phyloP scores from a whole-genome alignment of 495 filamentous ascomycete genomes.

The Penicillium fimorum region DNA sequence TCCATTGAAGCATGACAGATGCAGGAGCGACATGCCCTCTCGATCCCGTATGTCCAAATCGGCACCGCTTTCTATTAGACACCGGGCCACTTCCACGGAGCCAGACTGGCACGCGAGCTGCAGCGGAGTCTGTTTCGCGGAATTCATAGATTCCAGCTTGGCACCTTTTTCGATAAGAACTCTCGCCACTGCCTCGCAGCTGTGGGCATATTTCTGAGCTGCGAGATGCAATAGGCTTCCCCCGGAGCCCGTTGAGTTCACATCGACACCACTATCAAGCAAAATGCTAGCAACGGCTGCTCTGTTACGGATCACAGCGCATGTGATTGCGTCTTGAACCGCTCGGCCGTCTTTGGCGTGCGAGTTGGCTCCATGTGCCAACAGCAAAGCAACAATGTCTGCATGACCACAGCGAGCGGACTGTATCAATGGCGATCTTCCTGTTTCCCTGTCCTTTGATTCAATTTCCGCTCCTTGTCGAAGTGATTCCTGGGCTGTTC shows the following conservation, averaged over 20 bases:
- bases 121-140: neutral
- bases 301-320: neutral
- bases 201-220: neutral
- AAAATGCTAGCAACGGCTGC: neutral
- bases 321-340: neutral
- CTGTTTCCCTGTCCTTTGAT: neutral
- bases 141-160: neutral
- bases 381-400: neutral
- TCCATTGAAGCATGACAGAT: neutral
- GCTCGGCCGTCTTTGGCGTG: neutral
- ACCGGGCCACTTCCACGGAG: slow-evolving; percentile 3
- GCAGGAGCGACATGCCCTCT: neutral
- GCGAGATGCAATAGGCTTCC: neutral
- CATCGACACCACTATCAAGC: slow-evolving; percentile 1
- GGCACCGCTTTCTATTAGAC: slow-evolving; percentile 4
- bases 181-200: neutral
- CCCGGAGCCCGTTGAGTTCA: neutral
- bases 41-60: neutral
- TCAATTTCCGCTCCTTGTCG: slow-evolving; percentile 1
- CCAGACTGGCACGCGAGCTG: neutral
- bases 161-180: slow-evolving; percentile 4
- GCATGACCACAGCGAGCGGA: neutral
- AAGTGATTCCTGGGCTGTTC: neutral
- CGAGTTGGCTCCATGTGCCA: neutral
- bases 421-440: neutral